These are phyloP conservation scores for Hanseniaspora pseudoguilliermondii DNA, from an alignment of 805 yeast genomes.

Conservation along the genomic window DNA sequence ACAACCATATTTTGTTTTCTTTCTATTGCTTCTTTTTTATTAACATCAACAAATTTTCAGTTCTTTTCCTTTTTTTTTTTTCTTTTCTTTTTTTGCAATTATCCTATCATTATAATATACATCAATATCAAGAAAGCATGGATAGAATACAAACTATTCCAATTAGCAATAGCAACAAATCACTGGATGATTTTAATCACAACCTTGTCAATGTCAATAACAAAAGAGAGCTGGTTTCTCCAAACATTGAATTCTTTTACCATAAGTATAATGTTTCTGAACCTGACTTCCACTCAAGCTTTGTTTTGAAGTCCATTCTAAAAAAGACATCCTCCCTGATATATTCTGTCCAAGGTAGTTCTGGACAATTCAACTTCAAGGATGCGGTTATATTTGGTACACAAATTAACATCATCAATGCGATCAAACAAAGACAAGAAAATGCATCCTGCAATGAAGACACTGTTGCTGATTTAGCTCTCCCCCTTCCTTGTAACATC, in stretches of 20 bases:
- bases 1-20: neutral
- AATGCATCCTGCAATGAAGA: neutral
- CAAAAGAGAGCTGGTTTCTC: slow-evolving; percentile 6
- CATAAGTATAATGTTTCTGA: neutral
- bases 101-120: neutral
- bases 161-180: neutral
- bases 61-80: neutral
- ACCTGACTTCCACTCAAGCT: neutral
- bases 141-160: neutral
- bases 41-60: neutral
- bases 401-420: slow-evolving; percentile 12
- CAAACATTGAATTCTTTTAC: neutral
- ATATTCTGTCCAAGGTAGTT: slow-evolving; percentile 6
- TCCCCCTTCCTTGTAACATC: slow-evolving; percentile 10
- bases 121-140: neutral
- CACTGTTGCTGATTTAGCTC: neutral
- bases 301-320: neutral
- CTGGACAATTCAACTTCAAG: neutral
- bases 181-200: neutral
- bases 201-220: neutral
- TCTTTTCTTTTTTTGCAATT: no score
- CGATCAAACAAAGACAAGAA: slow-evolving; percentile 5
- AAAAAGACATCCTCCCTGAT: slow-evolving; percentile 4
- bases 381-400: slow-evolving; percentile 13
- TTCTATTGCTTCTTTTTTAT: neutral